Base-by-base conservation (phyloP, 2,329 filamentous ascomycete species). In the Monosporascus sp. region DNA sequence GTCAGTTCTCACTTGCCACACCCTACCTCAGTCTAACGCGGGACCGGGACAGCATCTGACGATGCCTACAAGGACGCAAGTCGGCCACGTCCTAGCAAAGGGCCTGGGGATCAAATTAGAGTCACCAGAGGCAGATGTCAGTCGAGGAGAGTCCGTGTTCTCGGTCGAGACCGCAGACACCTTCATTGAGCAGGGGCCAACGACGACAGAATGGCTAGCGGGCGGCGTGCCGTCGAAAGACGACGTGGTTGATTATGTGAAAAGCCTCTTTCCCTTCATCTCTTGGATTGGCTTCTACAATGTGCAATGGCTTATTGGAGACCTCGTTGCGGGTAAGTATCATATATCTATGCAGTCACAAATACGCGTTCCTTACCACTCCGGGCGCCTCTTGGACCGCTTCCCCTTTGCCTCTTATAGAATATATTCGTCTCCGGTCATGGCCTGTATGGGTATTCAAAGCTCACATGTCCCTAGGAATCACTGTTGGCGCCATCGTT, bases 241-340 rank as follows among this genome's bases (percentile, higher is more conserved):
- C 1, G 79, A 88, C 37, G 51, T 86, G 3, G 48, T 69, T 5
- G 61, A 73, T 2, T 99, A 97, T 65, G 52, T 85, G 53, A 73
- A 76, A 59, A 87, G 82, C 15, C 74, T 97, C 1, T 96, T 99
- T 60, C 94, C 94, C 0, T 97, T 97, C 66, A 68, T 88, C 5
- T 78, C 83, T n/a, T 99, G 94, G 94, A 93, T 97, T 53, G 72
- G 75, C 11, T 83, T 85, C 61, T 99, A 99, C 75, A 99, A 99
- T 67, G 11, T 85, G 4, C 85, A 91, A 74, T 99, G 94, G 94
- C 72, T 97, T 6, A 70, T 84, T 17, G 94, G 94, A 63, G 94
- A 99, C 72, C 71, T 97, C 47, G 85, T 97, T 53, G 93, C 94
- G 54, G 93, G 89, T 88, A 67, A 66, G 82, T 69, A 18, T 41